A percentile compares a stretch with the other conserved stretches of the same genome.
These are phyloP conservation scores for Calonectria ilicicola DNA, from an alignment of 2,329 filamentous ascomycete species.

Conservation along the genomic window DNA sequence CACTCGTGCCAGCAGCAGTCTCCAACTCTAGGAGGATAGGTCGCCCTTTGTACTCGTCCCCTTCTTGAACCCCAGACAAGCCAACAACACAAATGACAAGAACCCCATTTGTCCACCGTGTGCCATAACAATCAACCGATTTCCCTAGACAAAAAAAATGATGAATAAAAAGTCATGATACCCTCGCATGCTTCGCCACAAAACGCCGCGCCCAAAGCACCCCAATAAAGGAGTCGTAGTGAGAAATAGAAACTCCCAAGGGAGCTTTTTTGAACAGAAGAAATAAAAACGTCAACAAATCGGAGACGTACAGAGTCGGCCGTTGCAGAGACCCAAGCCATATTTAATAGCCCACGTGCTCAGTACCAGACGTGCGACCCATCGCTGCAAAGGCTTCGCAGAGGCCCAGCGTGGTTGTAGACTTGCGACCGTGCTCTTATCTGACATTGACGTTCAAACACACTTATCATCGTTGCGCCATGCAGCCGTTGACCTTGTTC, in stretches of 20 bases:
- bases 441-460: background rate
- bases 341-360: background rate
- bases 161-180: constrained; percentile 26
- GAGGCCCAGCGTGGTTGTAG: background rate
- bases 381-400: background rate
- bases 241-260: constrained; percentile 34
- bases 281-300: constrained; percentile 27
- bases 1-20: background rate
- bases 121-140: constrained; percentile 30
- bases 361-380: background rate
- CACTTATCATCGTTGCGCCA: background rate
- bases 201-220: constrained; percentile 43
- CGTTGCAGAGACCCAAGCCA: background rate
- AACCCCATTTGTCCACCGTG: constrained; percentile 27
- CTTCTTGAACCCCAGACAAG: constrained; percentile 1
- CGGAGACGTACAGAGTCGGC: background rate
- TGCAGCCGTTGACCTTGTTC: background rate
- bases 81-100: constrained; percentile 24
- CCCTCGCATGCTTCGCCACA: constrained; percentile 38
- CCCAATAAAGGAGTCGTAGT: constrained; percentile 40
- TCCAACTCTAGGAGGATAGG: constrained; percentile 8
- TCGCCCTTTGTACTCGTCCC: background rate
- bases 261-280: constrained; percentile 34
- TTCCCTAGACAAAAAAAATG: constrained; percentile 26
- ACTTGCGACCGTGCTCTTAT: background rate